Base-by-base conservation (phyloP, 202 grass and related monocot genomes). In the Panicum hallii region DNA sequence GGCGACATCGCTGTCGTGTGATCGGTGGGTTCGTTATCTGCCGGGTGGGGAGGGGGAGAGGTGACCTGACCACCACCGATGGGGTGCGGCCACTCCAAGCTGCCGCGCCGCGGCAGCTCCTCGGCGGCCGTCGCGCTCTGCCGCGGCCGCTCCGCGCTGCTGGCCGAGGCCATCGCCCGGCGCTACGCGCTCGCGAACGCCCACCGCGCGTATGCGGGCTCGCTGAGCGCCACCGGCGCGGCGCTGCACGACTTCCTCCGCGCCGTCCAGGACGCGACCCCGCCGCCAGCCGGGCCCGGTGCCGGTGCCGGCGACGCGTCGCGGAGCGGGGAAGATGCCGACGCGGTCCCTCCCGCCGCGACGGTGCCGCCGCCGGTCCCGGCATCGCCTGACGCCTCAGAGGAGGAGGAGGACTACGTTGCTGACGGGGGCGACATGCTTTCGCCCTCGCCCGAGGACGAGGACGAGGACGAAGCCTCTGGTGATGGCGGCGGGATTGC, bases 21-120 rank as follows among this genome's bases (percentile, higher is more conserved):
- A 19, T 58, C 56, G 53, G 17, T 8, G 16, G 53, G 15, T 70
- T 50, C n/a, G 56, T 58, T 58, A n/a, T n/a, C 20, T 15, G 13
- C 47, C 0, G 32, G 32, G 32, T 32, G 32, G 32, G 32, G 2
- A 3, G 1, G 32, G 32, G 32, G 32, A 32, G 9, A 6, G 11
- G 6, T 17, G 5, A 57, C 54, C 54, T 23, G 38, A 12, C 2
- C 10, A 47, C 53, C 3, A 17, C 71, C 38, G 30, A 97, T 97
- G 94, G 94, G 94, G 44, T 94, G 94, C 83, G 82, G 52, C 0
- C 65, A 72, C 17, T 94, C 94, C 12, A 97, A 89, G 82, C 41
- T 62, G 38, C 73, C 55, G 8, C 53, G 36, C 14, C 75, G 87
- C 40, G 86, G 74, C 7, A 61, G 57, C 0, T 56, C 14, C 4